These are phyloP conservation scores for Melampsora larici-populina DNA, from an alignment of 1,284 basidiomycete species.

Conservation along the genomic window DNA sequence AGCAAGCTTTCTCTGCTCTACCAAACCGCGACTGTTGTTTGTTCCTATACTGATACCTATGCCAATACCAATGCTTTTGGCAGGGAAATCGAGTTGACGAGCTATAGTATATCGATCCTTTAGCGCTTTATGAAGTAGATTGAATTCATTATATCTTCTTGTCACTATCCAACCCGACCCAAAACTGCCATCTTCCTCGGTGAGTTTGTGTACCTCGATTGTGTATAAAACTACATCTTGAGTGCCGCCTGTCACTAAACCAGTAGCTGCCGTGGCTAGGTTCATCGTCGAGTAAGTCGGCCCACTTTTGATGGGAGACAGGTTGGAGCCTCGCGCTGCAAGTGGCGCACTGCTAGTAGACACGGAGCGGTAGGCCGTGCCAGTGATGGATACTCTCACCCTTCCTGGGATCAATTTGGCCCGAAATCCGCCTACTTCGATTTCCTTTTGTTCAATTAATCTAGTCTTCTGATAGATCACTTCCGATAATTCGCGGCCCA, in stretches of 20 bases:
- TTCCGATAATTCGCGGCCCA: slow-evolving; percentile 76
- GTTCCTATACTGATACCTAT: slow-evolving; percentile 52
- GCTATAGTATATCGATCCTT: slow-evolving; percentile 69
- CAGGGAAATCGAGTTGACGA: slow-evolving; percentile 75
- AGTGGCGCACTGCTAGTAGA: background rate
- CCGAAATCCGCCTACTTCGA: slow-evolving; percentile 66
- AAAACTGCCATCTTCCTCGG: slow-evolving; percentile 65
- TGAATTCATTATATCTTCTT: slow-evolving; percentile 89
- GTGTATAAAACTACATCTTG: slow-evolving; percentile 80
- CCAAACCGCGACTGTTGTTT: slow-evolving; percentile 63
- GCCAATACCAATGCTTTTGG: slow-evolving; percentile 79
- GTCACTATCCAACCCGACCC: slow-evolving; percentile 85
- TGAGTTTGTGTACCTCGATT: slow-evolving; percentile 83
- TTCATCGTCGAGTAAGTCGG: background rate
- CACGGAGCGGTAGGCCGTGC: slow-evolving; percentile 58
- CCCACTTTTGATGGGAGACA: background rate
- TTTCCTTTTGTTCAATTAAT: slow-evolving; percentile 82
- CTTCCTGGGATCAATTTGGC: slow-evolving; percentile 60
- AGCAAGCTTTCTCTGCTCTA: slow-evolving; percentile 72
- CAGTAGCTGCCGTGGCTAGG: slow-evolving; percentile 62
- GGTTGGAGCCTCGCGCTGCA: background rate
- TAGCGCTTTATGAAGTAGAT: slow-evolving; percentile 77
- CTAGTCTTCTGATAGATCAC: slow-evolving; percentile 82
- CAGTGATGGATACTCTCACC: slow-evolving; percentile 73
- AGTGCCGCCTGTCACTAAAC: slow-evolving; percentile 57